phyloP scores from a whole-genome alignment of 148 eudicot species.

The Camellia lanceoleosa region DNA sequence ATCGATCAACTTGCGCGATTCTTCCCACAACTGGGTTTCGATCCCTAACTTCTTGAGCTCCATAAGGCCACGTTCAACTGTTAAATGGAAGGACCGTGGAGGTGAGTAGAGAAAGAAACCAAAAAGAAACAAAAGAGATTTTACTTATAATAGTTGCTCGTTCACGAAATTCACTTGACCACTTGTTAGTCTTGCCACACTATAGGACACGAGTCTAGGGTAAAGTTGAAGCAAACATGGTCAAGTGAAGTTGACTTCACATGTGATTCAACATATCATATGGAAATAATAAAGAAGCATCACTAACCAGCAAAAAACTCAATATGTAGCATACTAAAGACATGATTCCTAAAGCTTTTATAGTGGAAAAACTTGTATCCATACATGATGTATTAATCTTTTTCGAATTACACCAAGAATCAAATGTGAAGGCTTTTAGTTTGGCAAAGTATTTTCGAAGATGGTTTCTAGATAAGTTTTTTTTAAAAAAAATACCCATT shows the following conservation, averaged over 20 bases:
- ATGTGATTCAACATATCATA: no score
- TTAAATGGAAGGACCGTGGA: neutral
- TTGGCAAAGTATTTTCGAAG: no score
- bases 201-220: no score
- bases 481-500: no score
- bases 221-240: no score
- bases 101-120: no score
- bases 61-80: conserved; percentile 79
- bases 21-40: conserved; percentile 80
- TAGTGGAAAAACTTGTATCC: neutral
- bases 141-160: no score
- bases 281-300: neutral
- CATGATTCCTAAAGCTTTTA: neutral
- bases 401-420: neutral
- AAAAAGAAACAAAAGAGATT: no score
- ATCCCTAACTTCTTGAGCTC: conserved; percentile 78
- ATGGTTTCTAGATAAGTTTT: no score
- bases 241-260: no score
- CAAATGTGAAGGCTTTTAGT: neutral
- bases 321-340: neutral
- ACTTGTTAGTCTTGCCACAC: no score
- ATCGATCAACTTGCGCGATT: conserved; percentile 50
- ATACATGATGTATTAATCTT: neutral
- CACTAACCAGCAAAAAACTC: neutral
- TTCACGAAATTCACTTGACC: no score